Conservation (phyloP, 176 grass and related monocot genomes). For the Microstegium vimineum region DNA sequence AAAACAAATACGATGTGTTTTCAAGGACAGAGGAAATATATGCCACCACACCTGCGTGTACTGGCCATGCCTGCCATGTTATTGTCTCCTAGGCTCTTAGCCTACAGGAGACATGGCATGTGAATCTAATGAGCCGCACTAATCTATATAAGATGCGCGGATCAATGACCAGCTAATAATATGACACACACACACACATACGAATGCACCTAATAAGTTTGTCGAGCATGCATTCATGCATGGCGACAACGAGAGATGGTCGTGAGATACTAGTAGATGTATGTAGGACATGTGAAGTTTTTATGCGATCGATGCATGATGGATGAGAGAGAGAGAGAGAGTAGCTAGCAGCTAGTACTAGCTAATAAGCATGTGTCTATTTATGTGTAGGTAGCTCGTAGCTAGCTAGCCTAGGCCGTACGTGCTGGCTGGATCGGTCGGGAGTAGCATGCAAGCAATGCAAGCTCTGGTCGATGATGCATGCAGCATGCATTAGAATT, state of each 20-base stretch:
- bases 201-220: not conserved
- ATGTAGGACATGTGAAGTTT: not conserved
- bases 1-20: too few relatives aligned
- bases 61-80: not conserved
- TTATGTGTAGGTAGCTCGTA: not conserved
- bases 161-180: not conserved
- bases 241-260: not conserved
- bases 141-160: not conserved
- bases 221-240: not conserved
- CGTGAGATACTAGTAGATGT: not conserved
- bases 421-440: not conserved
- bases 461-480: not conserved
- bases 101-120: not conserved
- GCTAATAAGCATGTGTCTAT: not conserved
- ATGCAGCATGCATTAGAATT: not conserved
- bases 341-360: not conserved
- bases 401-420: not conserved
- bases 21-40: too few relatives aligned
- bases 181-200: not conserved
- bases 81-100: not conserved
- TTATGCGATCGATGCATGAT: not conserved
- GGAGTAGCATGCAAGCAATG: not conserved
- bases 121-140: constrained; percentile 19
- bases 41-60: not conserved
- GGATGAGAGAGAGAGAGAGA: not conserved